These are phyloP conservation scores for Babesia bigemina DNA, from an alignment of 169 alveolate genomes.

Conservation along the genomic window DNA sequence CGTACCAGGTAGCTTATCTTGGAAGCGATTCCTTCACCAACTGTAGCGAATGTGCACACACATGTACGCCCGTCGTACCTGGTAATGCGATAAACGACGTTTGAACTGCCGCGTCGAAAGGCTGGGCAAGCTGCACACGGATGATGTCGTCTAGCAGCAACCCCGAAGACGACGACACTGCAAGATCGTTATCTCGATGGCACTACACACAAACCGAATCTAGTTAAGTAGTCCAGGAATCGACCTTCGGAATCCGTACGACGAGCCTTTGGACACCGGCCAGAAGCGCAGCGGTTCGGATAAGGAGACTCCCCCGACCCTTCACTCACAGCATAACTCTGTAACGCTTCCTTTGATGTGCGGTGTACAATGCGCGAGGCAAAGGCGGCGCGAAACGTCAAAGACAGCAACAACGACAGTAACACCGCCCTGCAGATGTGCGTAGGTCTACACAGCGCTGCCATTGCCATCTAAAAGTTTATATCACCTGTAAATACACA, in stretches of 20 bases:
- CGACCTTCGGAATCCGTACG: conserved; percentile 27
- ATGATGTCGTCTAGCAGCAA: conserved; percentile 21
- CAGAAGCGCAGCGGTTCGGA: conserved; percentile 5
- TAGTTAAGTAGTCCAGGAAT: conserved; percentile 26
- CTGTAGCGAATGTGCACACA: not conserved
- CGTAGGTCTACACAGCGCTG: not conserved
- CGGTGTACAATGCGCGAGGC: conserved; percentile 10
- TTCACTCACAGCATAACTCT: not conserved
- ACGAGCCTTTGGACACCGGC: conserved; percentile 14
- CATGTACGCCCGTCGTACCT: not conserved
- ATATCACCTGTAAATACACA: no score
- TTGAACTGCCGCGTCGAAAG: not conserved
- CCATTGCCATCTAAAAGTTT: not conserved
- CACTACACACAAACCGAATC: conserved; percentile 22
- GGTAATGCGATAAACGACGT: not conserved
- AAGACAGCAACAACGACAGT: conserved; percentile 14
- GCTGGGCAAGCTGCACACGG: conserved; percentile 25
- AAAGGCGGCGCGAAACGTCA: not conserved
- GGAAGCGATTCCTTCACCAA: not conserved
- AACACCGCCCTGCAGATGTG: not conserved
- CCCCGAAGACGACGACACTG: conserved; percentile 12
- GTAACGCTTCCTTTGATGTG: conserved; percentile 3
- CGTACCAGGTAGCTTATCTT: not conserved
- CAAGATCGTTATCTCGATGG: not conserved
- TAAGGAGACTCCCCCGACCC: not conserved